These are phyloP conservation scores for Amphibolis antarctica DNA, from an alignment of 106 monocot species.

Conservation along the genomic window DNA sequence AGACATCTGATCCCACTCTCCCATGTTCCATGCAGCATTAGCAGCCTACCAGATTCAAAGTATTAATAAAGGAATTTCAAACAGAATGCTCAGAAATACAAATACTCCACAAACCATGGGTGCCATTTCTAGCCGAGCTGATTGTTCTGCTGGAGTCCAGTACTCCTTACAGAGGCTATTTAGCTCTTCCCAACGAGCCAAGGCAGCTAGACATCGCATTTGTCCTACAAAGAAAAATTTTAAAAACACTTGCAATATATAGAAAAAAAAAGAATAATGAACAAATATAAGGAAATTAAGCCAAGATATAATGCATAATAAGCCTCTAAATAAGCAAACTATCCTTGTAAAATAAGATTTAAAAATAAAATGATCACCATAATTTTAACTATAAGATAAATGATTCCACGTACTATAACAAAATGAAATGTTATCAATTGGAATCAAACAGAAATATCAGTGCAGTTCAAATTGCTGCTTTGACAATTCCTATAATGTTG, in stretches of 20 bases:
- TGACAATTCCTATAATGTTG: too few species aligned
- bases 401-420: neutral
- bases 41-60: constrained; percentile 55
- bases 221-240: constrained; percentile 36
- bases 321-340: too few species aligned
- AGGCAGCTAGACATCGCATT: constrained; percentile 98
- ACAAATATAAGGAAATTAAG: too few species aligned
- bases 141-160: constrained; percentile 82
- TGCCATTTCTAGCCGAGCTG: constrained; percentile 91
- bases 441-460: too few species aligned
- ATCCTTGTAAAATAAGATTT: neutral
- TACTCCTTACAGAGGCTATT: constrained; percentile 82
- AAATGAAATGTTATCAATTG: too few species aligned
- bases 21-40: constrained; percentile 98
- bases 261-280: neutral
- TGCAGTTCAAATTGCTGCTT: too few species aligned
- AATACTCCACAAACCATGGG: constrained; percentile 56
- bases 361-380: neutral
- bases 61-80: neutral
- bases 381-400: neutral
- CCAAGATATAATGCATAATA: too few species aligned
- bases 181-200: constrained; percentile 96
- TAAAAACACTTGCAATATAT: neutral
- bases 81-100: constrained; percentile 1
- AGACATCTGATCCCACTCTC: constrained; percentile 99